Conservation (phyloP, 495 filamentous ascomycete species). For the Xylaria longipes region DNA sequence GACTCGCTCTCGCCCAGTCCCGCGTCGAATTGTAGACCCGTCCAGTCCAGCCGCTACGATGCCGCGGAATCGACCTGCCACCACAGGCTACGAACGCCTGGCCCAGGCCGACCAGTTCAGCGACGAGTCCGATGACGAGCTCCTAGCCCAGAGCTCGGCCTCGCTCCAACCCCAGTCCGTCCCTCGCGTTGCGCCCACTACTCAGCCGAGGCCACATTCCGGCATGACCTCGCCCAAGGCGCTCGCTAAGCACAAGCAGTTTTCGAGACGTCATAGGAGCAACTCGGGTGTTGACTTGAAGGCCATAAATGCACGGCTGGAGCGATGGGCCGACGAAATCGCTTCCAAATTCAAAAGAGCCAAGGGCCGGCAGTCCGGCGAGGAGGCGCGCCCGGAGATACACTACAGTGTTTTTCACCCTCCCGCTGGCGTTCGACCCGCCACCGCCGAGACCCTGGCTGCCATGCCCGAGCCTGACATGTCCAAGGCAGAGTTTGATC, state of each 20-base stretch:
- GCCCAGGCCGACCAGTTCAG: conserved; percentile 88
- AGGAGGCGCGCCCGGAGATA: conserved; percentile 92
- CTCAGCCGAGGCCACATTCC: conserved; percentile 65
- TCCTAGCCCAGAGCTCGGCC: conserved; percentile 60
- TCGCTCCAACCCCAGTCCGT: conserved; percentile 66
- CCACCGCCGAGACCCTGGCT: conserved; percentile 76
- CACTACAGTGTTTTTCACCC: conserved; percentile 96
- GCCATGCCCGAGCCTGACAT: conserved; percentile 59
- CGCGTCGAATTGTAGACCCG: conserved; percentile 6
- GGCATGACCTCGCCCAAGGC: conserved; percentile 63
- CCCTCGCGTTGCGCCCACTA: conserved; percentile 72
- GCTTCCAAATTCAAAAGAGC: conserved; percentile 94
- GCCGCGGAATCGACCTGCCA: conserved; percentile 66
- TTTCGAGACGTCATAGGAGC: conserved; percentile 69
- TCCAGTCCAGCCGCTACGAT: conserved; percentile 32
- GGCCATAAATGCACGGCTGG: conserved; percentile 94
- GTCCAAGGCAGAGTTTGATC: conserved; percentile 83
- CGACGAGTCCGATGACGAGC: conserved; percentile 72
- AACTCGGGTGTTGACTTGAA: conserved; percentile 96
- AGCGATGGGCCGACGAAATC: conserved; percentile 98
- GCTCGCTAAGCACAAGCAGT: conserved; percentile 46
- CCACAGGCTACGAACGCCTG: conserved; percentile 89
- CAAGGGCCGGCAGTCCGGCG: conserved; percentile 71
- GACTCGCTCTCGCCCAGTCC: neutral
- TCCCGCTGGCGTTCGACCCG: conserved; percentile 80